Evolutionary conservation across 2,329 filamentous ascomycete species (phyloP).

Genomic region (Neobulgaria alba): DNA sequence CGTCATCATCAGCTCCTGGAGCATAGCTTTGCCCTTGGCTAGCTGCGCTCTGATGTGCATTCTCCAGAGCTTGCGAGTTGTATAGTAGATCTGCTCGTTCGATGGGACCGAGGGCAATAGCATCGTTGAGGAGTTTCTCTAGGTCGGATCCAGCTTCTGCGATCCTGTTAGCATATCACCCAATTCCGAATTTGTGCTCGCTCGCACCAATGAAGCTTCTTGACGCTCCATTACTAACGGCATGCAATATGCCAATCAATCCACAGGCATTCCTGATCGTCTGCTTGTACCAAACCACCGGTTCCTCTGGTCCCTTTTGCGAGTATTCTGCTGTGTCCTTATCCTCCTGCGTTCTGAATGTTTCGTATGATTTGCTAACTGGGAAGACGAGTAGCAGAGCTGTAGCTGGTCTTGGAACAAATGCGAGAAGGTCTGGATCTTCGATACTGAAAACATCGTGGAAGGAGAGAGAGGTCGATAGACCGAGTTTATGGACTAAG

Average conservation of each 20-base stretch:
- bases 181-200: too few relatives aligned
- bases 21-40: conserved; percentile 69
- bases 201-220: conserved; percentile 81
- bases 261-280: conserved; percentile 95
- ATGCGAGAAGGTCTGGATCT: conserved; percentile 76
- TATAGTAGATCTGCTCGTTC: conserved; percentile 71
- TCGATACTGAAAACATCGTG: conserved; percentile 92
- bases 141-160: conserved; percentile 42
- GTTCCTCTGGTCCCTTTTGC: conserved; percentile 59
- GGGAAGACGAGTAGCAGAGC: conserved; percentile 93
- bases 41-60: conserved; percentile 74
- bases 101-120: conserved; percentile 59
- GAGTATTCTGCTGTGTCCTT: conserved; percentile 51
- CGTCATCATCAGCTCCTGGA: conserved; percentile 63
- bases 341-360: conserved; percentile 69
- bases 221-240: conserved; percentile 69
- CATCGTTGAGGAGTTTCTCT: conserved; percentile 55
- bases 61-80: conserved; percentile 65
- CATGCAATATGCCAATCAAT: conserved; percentile 81
- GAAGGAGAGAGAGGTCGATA: conserved; percentile 66
- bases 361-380: conserved; percentile 72
- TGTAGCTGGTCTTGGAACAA: conserved; percentile 81
- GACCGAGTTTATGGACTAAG: conserved; percentile 75
- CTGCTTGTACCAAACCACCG: conserved; percentile 90
- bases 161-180: neutral